These are phyloP conservation scores for Plenodomus biglobosus DNA, from an alignment of 2,329 filamentous ascomycete species.

Conservation along the genomic window DNA sequence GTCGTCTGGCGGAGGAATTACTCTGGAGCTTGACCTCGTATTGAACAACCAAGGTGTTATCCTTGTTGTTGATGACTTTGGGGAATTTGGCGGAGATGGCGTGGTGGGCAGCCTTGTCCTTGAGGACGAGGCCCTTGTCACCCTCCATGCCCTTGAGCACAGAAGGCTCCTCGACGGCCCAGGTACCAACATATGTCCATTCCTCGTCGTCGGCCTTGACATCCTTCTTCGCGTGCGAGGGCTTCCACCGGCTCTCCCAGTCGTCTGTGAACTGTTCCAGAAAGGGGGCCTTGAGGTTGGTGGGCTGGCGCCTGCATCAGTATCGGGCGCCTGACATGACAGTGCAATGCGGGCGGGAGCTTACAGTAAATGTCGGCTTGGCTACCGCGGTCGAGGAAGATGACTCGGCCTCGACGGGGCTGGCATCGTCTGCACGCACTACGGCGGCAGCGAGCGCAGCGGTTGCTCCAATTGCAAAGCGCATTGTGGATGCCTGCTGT, in stretches of 20 bases:
- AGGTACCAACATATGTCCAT: constrained; percentile 96
- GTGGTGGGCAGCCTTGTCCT: constrained; percentile 97
- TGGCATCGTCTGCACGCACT: constrained; percentile 65
- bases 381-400: constrained; percentile 62
- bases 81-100: constrained; percentile 99
- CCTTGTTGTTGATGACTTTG: constrained; percentile 95
- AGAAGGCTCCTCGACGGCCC: constrained; percentile 91
- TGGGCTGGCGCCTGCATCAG: constrained; percentile 64
- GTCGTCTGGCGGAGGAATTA: constrained; percentile 53
- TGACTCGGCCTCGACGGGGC: constrained; percentile 51
- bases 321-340: background rate
- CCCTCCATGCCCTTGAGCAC: constrained; percentile 90
- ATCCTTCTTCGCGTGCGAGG: constrained; percentile 95
- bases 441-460: constrained; percentile 70
- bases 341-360: constrained; percentile 42
- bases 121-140: constrained; percentile 95
- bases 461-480: constrained; percentile 74
- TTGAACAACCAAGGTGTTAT: constrained; percentile 93
- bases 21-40: constrained; percentile 99
- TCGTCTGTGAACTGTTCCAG: constrained; percentile 97
- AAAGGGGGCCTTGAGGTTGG: constrained; percentile 87
- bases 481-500: constrained; percentile 43
- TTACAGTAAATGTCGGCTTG: constrained; percentile 85
- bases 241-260: constrained; percentile 92
- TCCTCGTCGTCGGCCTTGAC: constrained; percentile 75